Percentiles rank a stretch among this genome's conserved stretches.
Conservation (phyloP, 1,139 yeast species). For the Candida sanyaensis region DNA sequence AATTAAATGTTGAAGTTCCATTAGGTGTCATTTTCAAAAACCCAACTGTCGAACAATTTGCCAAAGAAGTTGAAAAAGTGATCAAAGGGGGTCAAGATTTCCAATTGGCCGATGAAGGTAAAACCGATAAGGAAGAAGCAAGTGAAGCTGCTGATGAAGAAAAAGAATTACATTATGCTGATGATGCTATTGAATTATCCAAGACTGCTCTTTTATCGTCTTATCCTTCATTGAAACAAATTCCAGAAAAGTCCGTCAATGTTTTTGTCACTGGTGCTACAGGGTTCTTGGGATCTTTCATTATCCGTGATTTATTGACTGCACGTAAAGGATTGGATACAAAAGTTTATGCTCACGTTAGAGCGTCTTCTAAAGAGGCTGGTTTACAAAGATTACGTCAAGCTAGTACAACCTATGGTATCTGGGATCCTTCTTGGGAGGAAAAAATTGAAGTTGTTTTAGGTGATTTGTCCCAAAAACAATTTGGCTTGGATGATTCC, state of each 20-base stretch:
- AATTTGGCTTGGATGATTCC: constrained; percentile 66
- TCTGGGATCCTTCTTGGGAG: constrained; percentile 71
- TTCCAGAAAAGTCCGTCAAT: constrained; percentile 46
- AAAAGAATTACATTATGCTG: constrained; percentile 56
- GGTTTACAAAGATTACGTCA: constrained; percentile 77
- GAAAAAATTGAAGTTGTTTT: constrained; percentile 67
- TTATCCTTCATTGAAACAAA: constrained; percentile 30
- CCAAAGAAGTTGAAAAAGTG: constrained; percentile 65
- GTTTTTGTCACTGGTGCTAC: constrained; percentile 95
- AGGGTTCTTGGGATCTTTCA: constrained; percentile 92
- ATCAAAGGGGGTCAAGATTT: constrained; percentile 50
- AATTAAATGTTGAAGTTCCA: constrained; percentile 77
- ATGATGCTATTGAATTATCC: constrained; percentile 69
- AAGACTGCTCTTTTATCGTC: constrained; percentile 43
- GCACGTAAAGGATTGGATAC: constrained; percentile 42
- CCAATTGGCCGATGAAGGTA: constrained; percentile 40
- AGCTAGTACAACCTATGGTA: constrained; percentile 83
- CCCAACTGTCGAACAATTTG: constrained; percentile 82
- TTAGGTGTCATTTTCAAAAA: constrained; percentile 85
- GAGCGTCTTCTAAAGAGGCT: constrained; percentile 69
- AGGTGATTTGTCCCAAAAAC: constrained; percentile 74
- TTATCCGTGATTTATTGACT: constrained; percentile 71
- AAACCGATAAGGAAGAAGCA: constrained; percentile 5
- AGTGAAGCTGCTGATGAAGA: constrained; percentile 19
- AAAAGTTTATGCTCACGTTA: constrained; percentile 82